These are phyloP conservation scores for Xylariaceae sp. DNA, from an alignment of 2,329 filamentous ascomycete genomes.

Conservation along the genomic window DNA sequence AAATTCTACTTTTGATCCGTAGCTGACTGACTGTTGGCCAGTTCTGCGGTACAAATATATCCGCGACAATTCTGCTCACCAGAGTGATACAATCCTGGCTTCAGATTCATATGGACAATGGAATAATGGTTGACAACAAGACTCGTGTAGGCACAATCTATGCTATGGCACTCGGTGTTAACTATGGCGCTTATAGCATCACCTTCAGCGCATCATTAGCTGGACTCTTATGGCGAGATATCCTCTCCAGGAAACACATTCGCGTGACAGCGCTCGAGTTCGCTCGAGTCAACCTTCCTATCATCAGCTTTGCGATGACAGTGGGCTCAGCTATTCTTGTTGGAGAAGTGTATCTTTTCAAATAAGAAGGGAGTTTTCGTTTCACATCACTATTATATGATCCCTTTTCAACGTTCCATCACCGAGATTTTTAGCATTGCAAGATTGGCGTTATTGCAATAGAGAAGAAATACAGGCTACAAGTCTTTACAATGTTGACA, in stretches of 20 bases:
- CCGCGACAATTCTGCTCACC: constrained; percentile 68
- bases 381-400: no score
- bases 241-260: constrained; percentile 65
- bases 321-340: constrained; percentile 51
- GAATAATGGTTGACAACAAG: constrained; percentile 53
- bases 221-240: constrained; percentile 69
- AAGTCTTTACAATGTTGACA: no score
- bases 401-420: no score
- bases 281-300: constrained; percentile 64
- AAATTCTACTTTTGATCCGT: neutral
- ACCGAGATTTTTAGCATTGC: no score
- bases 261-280: constrained; percentile 61
- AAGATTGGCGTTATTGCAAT: no score
- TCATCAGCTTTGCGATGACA: constrained; percentile 63
- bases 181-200: constrained; percentile 70
- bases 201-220: constrained; percentile 70
- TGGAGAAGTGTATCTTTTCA: constrained; percentile 54
- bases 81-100: constrained; percentile 68
- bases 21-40: constrained; percentile 30
- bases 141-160: constrained; percentile 73
- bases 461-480: no score
- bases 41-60: constrained; percentile 76
- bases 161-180: constrained; percentile 70
- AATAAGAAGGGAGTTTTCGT: no score
- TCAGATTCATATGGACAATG: constrained; percentile 48